Evolutionary conservation across 2,329 filamentous ascomycete species (phyloP).

Genomic region (Diplocarpon mali): DNA sequence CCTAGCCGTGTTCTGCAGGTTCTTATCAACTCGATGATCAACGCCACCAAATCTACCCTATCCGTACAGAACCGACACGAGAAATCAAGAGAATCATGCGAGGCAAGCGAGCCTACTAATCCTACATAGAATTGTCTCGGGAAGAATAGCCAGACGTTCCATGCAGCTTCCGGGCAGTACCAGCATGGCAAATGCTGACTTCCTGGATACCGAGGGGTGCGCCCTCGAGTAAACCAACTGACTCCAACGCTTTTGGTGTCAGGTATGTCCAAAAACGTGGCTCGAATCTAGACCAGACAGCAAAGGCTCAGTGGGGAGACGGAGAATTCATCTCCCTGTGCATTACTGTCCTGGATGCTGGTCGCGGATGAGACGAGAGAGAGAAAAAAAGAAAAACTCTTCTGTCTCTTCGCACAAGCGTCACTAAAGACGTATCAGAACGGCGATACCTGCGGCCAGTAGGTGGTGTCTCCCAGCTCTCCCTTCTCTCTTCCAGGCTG

Average conservation of each 20-base stretch:
- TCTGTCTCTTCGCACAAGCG: constrained; percentile 71
- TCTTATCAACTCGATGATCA: constrained; percentile 68
- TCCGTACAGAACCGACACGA: constrained; percentile 49
- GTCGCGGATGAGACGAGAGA: constrained; percentile 55
- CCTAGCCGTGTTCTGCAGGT: constrained; percentile 66
- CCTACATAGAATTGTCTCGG: background rate
- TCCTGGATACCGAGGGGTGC: constrained; percentile 25
- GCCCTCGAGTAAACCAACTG: constrained; percentile 5
- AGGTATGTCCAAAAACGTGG: constrained; percentile 9
- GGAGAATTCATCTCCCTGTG: constrained; percentile 50
- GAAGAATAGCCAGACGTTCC: no score
- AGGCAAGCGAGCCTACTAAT: background rate
- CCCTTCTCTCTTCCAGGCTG: no score
- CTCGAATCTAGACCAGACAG: constrained; percentile 8
- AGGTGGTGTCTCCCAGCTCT: no score
- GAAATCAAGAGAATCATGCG: constrained; percentile 35
- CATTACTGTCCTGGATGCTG: constrained; percentile 68
- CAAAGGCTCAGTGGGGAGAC: constrained; percentile 11
- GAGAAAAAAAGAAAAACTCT: constrained; percentile 66
- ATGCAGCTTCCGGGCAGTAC: no score
- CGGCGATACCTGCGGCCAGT: constrained; percentile 44
- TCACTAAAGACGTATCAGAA: constrained; percentile 61
- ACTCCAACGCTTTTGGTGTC: constrained; percentile 2
- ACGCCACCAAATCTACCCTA: constrained; percentile 78
- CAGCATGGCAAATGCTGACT: no score